Evolutionary conservation across 163 green algal species (phyloP).

Genomic region (Chloromonas sp.): DNA sequence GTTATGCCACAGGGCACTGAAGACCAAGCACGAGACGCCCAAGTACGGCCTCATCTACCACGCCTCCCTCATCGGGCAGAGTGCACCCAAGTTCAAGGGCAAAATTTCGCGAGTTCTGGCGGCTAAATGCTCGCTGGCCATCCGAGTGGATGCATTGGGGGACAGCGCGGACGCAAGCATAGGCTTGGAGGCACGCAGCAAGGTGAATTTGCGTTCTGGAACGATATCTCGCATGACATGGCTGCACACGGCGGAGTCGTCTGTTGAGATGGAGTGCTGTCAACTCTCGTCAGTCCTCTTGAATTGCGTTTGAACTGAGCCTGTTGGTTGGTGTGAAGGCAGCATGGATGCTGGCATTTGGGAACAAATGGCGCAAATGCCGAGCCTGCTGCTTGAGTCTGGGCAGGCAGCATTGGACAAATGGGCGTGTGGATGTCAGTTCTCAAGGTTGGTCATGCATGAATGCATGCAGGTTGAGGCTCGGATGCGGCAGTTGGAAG

Average conservation of each 20-base stretch:
- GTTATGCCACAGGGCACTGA: constrained; percentile 64
- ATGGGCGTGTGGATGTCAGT: too few species aligned
- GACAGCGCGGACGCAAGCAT: constrained; percentile 77
- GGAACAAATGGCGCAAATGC: too few species aligned
- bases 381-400: too few species aligned
- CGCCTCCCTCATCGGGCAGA: constrained; percentile 92
- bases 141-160: constrained; percentile 90
- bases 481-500: constrained; percentile 91
- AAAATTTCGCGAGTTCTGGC: constrained; percentile 96
- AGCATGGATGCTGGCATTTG: too few species aligned
- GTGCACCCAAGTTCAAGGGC: constrained; percentile 91
- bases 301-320: too few species aligned
- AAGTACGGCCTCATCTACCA: constrained; percentile 99
- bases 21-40: constrained; percentile 98
- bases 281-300: not conserved
- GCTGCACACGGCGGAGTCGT: too few species aligned
- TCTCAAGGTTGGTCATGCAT: too few species aligned
- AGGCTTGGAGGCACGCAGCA: constrained; percentile 8
- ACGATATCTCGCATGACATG: too few species aligned
- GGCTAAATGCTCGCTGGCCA: constrained; percentile 91
- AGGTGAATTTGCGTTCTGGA: not conserved
- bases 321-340: too few species aligned
- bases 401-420: too few species aligned
- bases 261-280: not conserved
- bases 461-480: constrained; percentile 74